Base-by-base conservation (phyloP, 768 basidiomycete genomes). In the Kondoa malvinella region DNA sequence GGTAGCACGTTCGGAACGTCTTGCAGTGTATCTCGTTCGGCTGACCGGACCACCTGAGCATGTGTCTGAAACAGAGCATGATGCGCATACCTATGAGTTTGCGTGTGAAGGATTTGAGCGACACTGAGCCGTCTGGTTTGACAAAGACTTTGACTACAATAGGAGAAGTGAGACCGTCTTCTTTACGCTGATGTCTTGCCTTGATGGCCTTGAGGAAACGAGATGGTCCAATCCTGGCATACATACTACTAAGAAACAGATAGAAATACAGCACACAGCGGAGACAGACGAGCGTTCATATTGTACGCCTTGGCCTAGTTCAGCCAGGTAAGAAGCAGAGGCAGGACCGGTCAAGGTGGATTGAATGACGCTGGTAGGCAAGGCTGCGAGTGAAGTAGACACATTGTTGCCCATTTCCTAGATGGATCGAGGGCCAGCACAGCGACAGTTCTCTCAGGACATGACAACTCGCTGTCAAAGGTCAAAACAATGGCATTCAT, bases 101-200 rank as follows among this genome's bases (percentile, higher is more conserved):
- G 66, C 85, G 79, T 65, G 86, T 83, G 73, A 92, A 87, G 60
- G 81, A 83, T 68, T 85, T 78, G 74, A 96, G 78, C 15, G 86
- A 87, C 67, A 92, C 75, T 1, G 86, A 83, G 29, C 90, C 88
- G 78, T 96, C 91, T 0, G 91, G 87, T 76, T 99, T 96, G 75
- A 92, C 84, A 79, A 92, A 95, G 68, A 97, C 86, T 82, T 97
- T 97, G 74, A 94, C 83, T 64, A 95, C 85, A 34, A 96, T 79
- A 56, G 84, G 85, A 0, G 91, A 89, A 73, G 87, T 86, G 27
- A 26, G 32, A 21, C 30, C 30, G 30, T 63, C 60, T 8, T 8
- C 8, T 30, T 29, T 57, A 25, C 59, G 27, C 30, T 82, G 80
- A 78, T 95, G 89, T 56, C 86, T 82, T 75, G 87, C 92, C 74